Percentiles rank a stretch among this genome's conserved stretches.
These are phyloP conservation scores for Thermochaetoides thermophila DNA, from an alignment of 495 filamentous ascomycete genomes.

Conservation along the genomic window DNA sequence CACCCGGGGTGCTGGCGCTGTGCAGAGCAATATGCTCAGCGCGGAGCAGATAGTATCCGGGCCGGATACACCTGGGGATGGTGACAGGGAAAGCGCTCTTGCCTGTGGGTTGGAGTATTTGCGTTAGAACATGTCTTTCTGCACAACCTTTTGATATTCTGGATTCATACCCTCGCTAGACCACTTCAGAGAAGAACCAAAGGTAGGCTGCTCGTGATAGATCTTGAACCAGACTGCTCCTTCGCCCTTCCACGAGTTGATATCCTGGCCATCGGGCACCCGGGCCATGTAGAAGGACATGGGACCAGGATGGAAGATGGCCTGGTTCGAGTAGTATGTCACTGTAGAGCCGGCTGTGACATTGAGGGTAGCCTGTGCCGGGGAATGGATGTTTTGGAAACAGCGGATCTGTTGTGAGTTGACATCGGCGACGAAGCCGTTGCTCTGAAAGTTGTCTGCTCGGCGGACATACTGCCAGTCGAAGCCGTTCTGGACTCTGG, in stretches of 20 bases:
- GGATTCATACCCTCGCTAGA: slow-evolving; percentile 20
- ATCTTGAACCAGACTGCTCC: slow-evolving; percentile 43
- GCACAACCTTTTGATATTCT: too few relatives aligned
- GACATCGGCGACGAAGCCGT: slow-evolving; percentile 30
- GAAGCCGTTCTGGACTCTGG: slow-evolving; percentile 7
- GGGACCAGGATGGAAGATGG: slow-evolving; percentile 32
- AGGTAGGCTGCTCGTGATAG: slow-evolving; percentile 29
- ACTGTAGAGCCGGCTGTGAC: slow-evolving; percentile 29
- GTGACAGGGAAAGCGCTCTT: slow-evolving; percentile 20
- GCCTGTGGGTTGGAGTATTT: slow-evolving; percentile 13
- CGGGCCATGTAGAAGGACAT: slow-evolving; percentile 34
- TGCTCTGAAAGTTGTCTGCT: slow-evolving; percentile 27
- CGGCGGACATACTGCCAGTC: slow-evolving; percentile 27
- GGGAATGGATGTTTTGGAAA: slow-evolving; percentile 20
- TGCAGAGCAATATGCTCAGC: slow-evolving; percentile 45
- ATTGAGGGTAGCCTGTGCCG: slow-evolving; percentile 17
- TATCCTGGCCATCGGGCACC: slow-evolving; percentile 25
- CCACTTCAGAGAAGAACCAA: slow-evolving; percentile 27
- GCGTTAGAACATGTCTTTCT: too few relatives aligned
- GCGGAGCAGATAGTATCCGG: slow-evolving; percentile 43
- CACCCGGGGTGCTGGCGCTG: slow-evolving; percentile 24
- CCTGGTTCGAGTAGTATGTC: slow-evolving; percentile 26
- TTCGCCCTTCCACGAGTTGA: slow-evolving; percentile 29
- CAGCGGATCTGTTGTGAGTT: slow-evolving; percentile 33
- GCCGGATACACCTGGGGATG: slow-evolving; percentile 32